Conservation (phyloP, 2,329 filamentous ascomycete species). For the Epichloe bromicola region DNA sequence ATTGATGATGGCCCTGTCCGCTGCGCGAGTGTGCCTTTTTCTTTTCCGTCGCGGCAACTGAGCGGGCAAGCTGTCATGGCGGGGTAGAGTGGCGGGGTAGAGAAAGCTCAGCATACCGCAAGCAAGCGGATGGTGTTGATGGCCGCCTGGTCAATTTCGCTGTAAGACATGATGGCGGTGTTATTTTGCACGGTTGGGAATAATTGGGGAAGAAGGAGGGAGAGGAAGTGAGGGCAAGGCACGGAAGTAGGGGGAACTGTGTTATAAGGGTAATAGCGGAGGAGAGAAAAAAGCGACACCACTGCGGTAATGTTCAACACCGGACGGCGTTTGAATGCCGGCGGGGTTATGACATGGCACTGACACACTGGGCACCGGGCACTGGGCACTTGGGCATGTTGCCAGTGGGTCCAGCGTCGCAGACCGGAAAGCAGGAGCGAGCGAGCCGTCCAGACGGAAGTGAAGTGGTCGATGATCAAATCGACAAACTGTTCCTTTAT, state of each 20-base stretch:
- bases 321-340: slow-evolving; percentile 2
- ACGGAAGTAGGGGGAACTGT: slow-evolving; percentile 16
- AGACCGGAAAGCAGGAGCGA: not conserved
- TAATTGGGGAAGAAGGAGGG: slow-evolving; percentile 12
- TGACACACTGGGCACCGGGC: too few relatives aligned
- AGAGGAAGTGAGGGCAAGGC: slow-evolving; percentile 8
- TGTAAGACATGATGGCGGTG: slow-evolving; percentile 65
- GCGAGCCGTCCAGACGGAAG: not conserved
- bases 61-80: slow-evolving; percentile 12
- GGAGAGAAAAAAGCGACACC: slow-evolving; percentile 8
- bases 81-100: slow-evolving; percentile 16
- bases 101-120: slow-evolving; percentile 55
- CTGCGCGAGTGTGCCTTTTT: not conserved
- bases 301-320: not conserved
- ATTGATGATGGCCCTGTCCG: not conserved
- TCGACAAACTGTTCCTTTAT: not conserved
- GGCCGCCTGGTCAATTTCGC: slow-evolving; percentile 74
- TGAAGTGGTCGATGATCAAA: too few relatives aligned
- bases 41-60: not conserved
- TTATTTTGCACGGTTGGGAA: slow-evolving; percentile 9
- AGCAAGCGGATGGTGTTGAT: slow-evolving; percentile 98
- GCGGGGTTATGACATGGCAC: slow-evolving; percentile 22
- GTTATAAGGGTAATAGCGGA: slow-evolving; percentile 13
- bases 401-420: slow-evolving; percentile 6
- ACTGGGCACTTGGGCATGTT: not conserved